These are phyloP conservation scores for Staphylotrichum longicolle DNA, from an alignment of 495 filamentous ascomycete species.

Conservation along the genomic window DNA sequence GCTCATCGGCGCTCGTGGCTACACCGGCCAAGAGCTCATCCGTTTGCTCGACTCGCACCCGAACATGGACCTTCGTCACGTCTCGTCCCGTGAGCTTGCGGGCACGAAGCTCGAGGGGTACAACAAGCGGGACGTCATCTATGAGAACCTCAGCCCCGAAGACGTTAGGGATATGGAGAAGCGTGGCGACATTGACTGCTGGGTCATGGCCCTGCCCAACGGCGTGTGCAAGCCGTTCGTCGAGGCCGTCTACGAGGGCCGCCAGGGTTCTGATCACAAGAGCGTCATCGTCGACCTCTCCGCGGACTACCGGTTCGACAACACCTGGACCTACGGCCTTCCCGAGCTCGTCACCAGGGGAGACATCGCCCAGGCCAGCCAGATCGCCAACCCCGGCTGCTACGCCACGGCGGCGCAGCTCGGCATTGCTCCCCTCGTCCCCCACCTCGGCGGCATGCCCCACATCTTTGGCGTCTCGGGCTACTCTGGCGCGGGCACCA, in stretches of 20 bases:
- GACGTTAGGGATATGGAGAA: slow-evolving; percentile 89
- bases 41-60: slow-evolving; percentile 85
- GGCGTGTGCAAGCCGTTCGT: slow-evolving; percentile 96
- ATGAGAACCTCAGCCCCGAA: slow-evolving; percentile 86
- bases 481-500: slow-evolving; percentile 95
- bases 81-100: slow-evolving; percentile 90
- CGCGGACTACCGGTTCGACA: slow-evolving; percentile 92
- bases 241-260: slow-evolving; percentile 78
- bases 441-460: slow-evolving; percentile 74
- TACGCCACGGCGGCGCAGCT: slow-evolving; percentile 97
- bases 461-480: slow-evolving; percentile 91
- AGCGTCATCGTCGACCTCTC: slow-evolving; percentile 90
- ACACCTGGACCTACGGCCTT: slow-evolving; percentile 90
- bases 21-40: slow-evolving; percentile 92
- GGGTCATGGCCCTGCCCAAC: slow-evolving; percentile 97
- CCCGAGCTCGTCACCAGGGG: slow-evolving; percentile 80
- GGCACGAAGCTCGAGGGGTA: slow-evolving; percentile 91
- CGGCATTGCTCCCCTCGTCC: slow-evolving; percentile 79
- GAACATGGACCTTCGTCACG: slow-evolving; percentile 89
- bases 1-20: slow-evolving; percentile 92
- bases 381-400: slow-evolving; percentile 93
- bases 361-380: slow-evolving; percentile 75
- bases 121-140: slow-evolving; percentile 86
- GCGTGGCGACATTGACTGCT: slow-evolving; percentile 91
- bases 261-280: slow-evolving; percentile 55